Evolutionary conservation across 139 green algal genomes (phyloP), one percentile per base, ranked within the genome.

Genomic region (Astrephomene gubernaculifera): DNA sequence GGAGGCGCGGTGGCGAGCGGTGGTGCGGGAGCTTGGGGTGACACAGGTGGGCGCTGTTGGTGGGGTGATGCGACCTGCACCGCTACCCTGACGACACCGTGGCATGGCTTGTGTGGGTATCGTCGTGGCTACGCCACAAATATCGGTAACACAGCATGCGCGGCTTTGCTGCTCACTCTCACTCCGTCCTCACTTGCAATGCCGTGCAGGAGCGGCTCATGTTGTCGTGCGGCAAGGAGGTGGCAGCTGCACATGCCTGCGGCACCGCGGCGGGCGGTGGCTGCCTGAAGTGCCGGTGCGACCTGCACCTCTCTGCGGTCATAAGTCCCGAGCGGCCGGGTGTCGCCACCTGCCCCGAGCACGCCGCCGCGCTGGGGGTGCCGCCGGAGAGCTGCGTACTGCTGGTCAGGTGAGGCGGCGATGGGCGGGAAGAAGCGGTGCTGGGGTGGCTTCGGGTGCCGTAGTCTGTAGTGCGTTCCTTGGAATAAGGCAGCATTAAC

Each of bases 291-390:
- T 98, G 95, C 89, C 89, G 89, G 39, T 88, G 84, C 63, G 95
- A 98, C 88, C 89, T 98, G 38, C 95, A 87, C 86, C 88, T 97
- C 25, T 92, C 89, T 1, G 90, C 93, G 1, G 90, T 96, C 14
- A 81, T 96, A 21, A 93, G 84, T 0, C 43, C 80, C 0, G 45
- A 86, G 29, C 79, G 73, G 1, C 90, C 93, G 0, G 91, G 87
- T 49, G 60, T 74, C 4, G 88, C 87, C 0, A 72, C 93, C 21
- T 98, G 95, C 91, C 87, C 93, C 1, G 93, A 97, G 76, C 95
- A 98, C 74, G 91, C 90, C 0, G 69, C 87, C 0, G 72, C 38
- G 5, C 80, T 96, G 38, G 82, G 79, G 39, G 90, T 71, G 22
- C 57, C 89, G 2, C 61, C 64, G 0, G 73, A 71, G 29, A 25